Percentiles rank a stretch among this genome's conserved stretches.
Evolutionary conservation across 345 rosid species (phyloP).

Genomic region (Sonneratia caseolaris): DNA sequence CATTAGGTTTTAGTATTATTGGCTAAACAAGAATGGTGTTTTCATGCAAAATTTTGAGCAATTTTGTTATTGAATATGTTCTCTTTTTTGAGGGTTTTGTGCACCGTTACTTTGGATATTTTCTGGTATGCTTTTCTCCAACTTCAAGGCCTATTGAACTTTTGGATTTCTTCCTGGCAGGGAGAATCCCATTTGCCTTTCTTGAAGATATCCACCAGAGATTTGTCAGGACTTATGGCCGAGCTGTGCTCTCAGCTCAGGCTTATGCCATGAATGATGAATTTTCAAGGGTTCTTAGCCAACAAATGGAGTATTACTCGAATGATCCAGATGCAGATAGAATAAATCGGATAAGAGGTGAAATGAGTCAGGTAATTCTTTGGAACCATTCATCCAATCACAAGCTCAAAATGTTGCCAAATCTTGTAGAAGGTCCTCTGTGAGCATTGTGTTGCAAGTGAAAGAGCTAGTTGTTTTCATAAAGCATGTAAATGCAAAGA

Average conservation of each 20-base stretch:
- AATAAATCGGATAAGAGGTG: conserved; percentile 75
- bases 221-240: conserved; percentile 62
- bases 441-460: background rate
- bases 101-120: background rate
- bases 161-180: conserved; percentile 20
- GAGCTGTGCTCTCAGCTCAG: conserved; percentile 64
- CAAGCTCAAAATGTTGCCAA: background rate
- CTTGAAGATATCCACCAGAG: conserved; percentile 91
- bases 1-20: background rate
- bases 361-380: conserved; percentile 71
- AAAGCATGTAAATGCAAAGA: background rate
- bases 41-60: background rate
- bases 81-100: no score
- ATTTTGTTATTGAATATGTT: background rate
- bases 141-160: background rate
- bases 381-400: conserved; percentile 1
- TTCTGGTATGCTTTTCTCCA: background rate
- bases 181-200: conserved; percentile 86
- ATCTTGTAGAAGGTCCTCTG: background rate
- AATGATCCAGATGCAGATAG: conserved; percentile 83
- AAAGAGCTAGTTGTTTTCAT: background rate
- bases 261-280: conserved; percentile 94
- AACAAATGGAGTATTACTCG: conserved; percentile 82
- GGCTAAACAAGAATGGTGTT: background rate
- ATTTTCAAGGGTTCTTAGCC: conserved; percentile 86